Conservation (phyloP, 805 yeast genomes). For the Cyberlindnera xylosilytica region DNA sequence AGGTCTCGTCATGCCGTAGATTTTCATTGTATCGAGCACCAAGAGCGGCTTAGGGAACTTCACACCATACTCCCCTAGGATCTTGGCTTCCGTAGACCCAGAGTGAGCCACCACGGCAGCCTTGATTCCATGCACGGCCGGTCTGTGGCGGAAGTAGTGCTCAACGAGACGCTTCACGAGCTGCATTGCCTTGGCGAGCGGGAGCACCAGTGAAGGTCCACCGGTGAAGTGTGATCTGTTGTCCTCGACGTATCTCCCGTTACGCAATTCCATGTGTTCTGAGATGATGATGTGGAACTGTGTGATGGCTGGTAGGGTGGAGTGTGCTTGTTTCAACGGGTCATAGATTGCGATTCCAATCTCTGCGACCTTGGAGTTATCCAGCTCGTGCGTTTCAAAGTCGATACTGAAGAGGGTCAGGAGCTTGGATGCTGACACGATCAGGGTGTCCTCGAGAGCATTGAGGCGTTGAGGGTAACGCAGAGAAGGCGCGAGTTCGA, state of each 20-base stretch:
- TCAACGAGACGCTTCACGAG: constrained; percentile 43
- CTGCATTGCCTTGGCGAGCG: constrained; percentile 32
- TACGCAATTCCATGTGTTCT: constrained; percentile 39
- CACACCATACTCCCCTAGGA: too few relatives aligned
- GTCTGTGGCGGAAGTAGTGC: constrained; percentile 36
- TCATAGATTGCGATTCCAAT: constrained; percentile 57
- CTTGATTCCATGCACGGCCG: constrained; percentile 27
- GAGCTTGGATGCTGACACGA: not conserved
- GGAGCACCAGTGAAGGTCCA: constrained; percentile 44
- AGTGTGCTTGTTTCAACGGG: constrained; percentile 42
- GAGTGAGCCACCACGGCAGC: too few relatives aligned
- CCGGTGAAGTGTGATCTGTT: constrained; percentile 46
- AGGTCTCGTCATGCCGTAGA: constrained; percentile 41
- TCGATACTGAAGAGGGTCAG: constrained; percentile 40
- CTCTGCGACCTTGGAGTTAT: constrained; percentile 45
- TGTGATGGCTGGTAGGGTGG: constrained; percentile 38
- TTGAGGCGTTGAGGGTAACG: not conserved
- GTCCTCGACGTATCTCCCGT: constrained; percentile 53
- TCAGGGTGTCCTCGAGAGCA: not conserved
- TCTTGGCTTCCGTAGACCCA: too few relatives aligned
- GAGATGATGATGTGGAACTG: constrained; percentile 42
- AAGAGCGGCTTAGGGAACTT: constrained; percentile 33
- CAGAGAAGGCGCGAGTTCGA: not conserved
- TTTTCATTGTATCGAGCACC: constrained; percentile 45
- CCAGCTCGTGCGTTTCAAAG: constrained; percentile 53